Conservation (phyloP, 257 asterid species). For the Thymus quinquecostatus region DNA sequence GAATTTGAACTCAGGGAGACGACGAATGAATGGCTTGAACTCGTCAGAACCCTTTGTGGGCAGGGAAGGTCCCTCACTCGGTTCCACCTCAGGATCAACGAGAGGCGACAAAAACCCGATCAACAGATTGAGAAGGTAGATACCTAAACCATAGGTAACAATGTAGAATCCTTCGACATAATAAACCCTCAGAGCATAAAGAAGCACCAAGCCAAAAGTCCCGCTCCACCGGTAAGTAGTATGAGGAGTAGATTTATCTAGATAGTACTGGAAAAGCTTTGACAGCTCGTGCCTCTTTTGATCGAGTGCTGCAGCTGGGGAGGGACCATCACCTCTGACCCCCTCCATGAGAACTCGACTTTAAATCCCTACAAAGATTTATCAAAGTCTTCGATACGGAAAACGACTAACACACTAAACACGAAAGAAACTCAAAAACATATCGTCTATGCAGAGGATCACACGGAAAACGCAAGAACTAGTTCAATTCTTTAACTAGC, state of each 20-base stretch:
- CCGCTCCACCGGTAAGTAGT: slow-evolving; percentile 84
- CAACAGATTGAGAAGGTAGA: slow-evolving; percentile 84
- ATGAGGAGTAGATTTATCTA: slow-evolving; percentile 95
- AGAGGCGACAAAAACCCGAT: slow-evolving; percentile 97
- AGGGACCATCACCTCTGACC: slow-evolving; percentile 52
- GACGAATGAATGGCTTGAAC: slow-evolving; percentile 95
- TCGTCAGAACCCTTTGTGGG: slow-evolving; percentile 98
- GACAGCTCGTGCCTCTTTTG: slow-evolving; percentile 71
- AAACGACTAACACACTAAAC: slow-evolving; percentile 1
- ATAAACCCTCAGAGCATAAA: slow-evolving; percentile 78
- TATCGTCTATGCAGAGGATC: background rate
- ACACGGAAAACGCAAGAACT: slow-evolving; percentile 8
- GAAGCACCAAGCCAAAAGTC: slow-evolving; percentile 48
- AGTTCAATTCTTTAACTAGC: background rate
- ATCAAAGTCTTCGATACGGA: slow-evolving; percentile 25
- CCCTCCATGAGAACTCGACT: slow-evolving; percentile 53
- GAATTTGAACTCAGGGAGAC: slow-evolving; percentile 97
- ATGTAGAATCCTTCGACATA: slow-evolving; percentile 89
- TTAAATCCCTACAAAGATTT: slow-evolving; percentile 28
- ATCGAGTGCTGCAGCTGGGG: slow-evolving; percentile 70
- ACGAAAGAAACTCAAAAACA: background rate
- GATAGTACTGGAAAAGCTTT: slow-evolving; percentile 74
- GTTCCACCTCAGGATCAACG: slow-evolving; percentile 89
- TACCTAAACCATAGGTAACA: slow-evolving; percentile 85
- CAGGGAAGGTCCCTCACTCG: slow-evolving; percentile 72